A percentile compares a stretch with the other conserved stretches of the same genome.
Evolutionary conservation across 495 filamentous ascomycete species (phyloP).

Genomic region (Aspergillus nidulans): DNA sequence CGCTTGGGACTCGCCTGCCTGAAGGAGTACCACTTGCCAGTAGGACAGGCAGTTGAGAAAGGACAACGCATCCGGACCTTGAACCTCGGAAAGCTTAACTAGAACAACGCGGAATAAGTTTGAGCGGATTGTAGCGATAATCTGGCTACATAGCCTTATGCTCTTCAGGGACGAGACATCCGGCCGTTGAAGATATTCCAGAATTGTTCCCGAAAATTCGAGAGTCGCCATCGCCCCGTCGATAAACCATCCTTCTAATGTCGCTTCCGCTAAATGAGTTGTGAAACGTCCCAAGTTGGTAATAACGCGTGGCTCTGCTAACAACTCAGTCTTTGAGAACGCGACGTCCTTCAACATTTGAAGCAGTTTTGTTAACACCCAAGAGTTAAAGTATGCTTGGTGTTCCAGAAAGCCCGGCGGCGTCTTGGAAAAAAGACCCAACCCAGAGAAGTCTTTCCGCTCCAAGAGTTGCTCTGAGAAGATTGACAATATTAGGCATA

Average conservation of each 20-base stretch:
- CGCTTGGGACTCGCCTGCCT: constrained; percentile 66
- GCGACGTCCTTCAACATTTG: constrained; percentile 64
- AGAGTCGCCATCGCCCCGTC: constrained; percentile 69
- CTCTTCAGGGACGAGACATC: constrained; percentile 76
- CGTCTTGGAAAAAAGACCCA: constrained; percentile 82
- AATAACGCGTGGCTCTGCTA: constrained; percentile 79
- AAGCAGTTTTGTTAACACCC: constrained; percentile 71
- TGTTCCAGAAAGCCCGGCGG: constrained; percentile 91
- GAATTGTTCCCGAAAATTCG: constrained; percentile 78
- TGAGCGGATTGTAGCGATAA: constrained; percentile 65
- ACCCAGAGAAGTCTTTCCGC: constrained; percentile 85
- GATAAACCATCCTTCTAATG: constrained; percentile 95
- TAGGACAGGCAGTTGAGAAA: constrained; percentile 84
- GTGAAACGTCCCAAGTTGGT: constrained; percentile 80
- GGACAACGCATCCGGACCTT: constrained; percentile 58
- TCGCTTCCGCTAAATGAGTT: constrained; percentile 75
- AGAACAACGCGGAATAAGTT: constrained; percentile 73
- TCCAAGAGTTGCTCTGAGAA: constrained; percentile 78
- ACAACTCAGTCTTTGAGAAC: constrained; percentile 61
- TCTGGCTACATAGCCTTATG: constrained; percentile 81
- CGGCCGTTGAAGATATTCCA: constrained; percentile 86
- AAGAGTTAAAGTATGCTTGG: constrained; percentile 91
- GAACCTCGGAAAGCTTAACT: constrained; percentile 76
- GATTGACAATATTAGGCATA: constrained; percentile 70
- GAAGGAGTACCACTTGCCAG: constrained; percentile 90